Conservation (phyloP, 257 asterid species). For the Nicotiana otophora region DNA sequence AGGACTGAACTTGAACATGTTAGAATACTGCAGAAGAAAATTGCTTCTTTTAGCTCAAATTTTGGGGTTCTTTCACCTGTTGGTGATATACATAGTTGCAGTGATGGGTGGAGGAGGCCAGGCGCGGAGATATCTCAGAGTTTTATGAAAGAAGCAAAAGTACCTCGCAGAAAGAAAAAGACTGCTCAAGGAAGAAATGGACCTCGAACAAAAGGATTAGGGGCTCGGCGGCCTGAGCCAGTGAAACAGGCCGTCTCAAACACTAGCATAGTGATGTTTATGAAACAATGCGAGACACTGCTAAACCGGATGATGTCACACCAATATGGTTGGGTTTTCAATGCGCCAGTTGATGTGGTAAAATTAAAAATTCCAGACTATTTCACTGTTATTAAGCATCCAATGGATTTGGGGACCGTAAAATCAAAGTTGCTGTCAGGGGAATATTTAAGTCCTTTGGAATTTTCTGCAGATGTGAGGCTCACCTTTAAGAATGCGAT, state of each 20-base stretch:
- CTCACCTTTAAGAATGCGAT: constrained; percentile 82
- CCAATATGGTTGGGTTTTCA: constrained; percentile 55
- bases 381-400: constrained; percentile 62
- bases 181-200: constrained; percentile 46
- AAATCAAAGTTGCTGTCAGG: constrained; percentile 46
- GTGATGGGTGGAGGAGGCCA: constrained; percentile 42
- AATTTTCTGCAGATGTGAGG: constrained; percentile 70
- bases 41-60: constrained; percentile 29
- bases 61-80: constrained; percentile 28
- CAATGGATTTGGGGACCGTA: constrained; percentile 90
- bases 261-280: constrained; percentile 38
- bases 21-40: constrained; percentile 50
- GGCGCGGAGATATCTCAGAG: constrained; percentile 31
- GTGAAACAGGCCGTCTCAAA: constrained; percentile 30
- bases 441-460: constrained; percentile 49
- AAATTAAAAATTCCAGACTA: constrained; percentile 68
- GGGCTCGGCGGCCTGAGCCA: constrained; percentile 28
- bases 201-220: constrained; percentile 49
- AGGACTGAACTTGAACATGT: constrained; percentile 65
- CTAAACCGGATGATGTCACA: constrained; percentile 51
- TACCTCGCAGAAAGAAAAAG: constrained; percentile 43
- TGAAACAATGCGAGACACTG: constrained; percentile 65
- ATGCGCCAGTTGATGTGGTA: constrained; percentile 68
- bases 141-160: constrained; percentile 22
- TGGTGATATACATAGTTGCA: constrained; percentile 33